Conservation (phyloP, 768 basidiomycete species). For the Lactarius quietus region DNA sequence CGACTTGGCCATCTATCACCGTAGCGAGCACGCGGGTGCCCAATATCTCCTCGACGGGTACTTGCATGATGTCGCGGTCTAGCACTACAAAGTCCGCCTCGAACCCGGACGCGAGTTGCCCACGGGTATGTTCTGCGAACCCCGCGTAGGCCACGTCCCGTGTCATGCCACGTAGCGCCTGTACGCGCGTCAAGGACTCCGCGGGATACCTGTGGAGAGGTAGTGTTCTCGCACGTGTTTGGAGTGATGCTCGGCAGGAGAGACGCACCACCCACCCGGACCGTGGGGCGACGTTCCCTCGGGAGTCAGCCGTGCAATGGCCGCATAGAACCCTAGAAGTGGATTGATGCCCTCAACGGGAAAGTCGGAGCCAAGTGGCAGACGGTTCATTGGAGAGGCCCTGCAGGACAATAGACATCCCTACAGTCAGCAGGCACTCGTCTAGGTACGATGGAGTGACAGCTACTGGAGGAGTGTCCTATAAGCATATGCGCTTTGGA, state of each 20-base stretch:
- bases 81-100: constrained; percentile 87
- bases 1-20: constrained; percentile 67
- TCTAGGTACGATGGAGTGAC: background rate
- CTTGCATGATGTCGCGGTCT: constrained; percentile 73
- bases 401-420: constrained; percentile 31
- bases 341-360: constrained; percentile 92
- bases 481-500: constrained; percentile 90
- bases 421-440: background rate
- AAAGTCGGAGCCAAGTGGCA: constrained; percentile 91
- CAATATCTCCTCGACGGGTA: constrained; percentile 59
- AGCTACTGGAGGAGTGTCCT: constrained; percentile 66
- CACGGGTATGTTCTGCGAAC: constrained; percentile 66
- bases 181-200: constrained; percentile 70
- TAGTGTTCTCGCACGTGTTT: background rate
- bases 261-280: constrained; percentile 67
- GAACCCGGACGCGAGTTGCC: constrained; percentile 73
- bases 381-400: constrained; percentile 47
- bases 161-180: constrained; percentile 91
- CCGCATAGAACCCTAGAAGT: constrained; percentile 85
- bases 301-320: constrained; percentile 65
- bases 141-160: constrained; percentile 85
- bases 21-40: constrained; percentile 65
- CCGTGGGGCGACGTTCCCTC: constrained; percentile 83
- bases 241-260: background rate
- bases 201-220: constrained; percentile 58